Percentiles rank a stretch among this genome's conserved stretches.
Evolutionary conservation across 441 rosid genomes (phyloP).

Genomic region (Bruguiera hainesii): DNA sequence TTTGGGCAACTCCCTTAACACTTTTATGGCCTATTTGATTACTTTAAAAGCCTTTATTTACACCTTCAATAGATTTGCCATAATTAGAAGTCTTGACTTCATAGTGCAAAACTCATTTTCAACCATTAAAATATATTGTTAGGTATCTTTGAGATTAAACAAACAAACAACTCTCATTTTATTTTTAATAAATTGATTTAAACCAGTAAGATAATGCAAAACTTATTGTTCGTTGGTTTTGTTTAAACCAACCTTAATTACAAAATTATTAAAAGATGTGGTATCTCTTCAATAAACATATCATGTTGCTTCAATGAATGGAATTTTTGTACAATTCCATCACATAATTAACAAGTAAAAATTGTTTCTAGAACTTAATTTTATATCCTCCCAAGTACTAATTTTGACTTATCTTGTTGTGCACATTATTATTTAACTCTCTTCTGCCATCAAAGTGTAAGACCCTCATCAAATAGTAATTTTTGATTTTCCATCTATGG

Average conservation of each 20-base stretch:
- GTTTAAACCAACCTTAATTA: not conserved
- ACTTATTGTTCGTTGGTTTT: not conserved
- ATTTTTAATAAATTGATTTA: not conserved
- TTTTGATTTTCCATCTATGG: too few species aligned
- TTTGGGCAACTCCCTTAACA: not conserved
- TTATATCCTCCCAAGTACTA: too few species aligned
- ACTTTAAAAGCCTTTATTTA: not conserved
- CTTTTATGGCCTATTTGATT: not conserved
- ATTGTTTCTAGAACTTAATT: too few species aligned
- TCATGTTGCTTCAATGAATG: not conserved
- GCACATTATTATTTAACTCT: too few species aligned
- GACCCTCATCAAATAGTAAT: too few species aligned
- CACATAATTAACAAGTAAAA: too few species aligned
- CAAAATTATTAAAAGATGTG: not conserved
- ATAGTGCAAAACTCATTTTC: not conserved
- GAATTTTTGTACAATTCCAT: not conserved
- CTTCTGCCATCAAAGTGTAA: too few species aligned
- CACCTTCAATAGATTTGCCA: not conserved
- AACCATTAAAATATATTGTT: not conserved
- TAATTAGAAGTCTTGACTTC: not conserved
- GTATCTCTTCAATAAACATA: not conserved
- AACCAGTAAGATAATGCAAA: not conserved
- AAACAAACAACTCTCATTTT: not conserved
- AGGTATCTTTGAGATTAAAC: not conserved
- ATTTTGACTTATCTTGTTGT: too few species aligned